A percentile compares a stretch with the other conserved stretches of the same genome.
phyloP scores from a whole-genome alignment of 768 basidiomycete species.

The Hirschioporus abietinus region DNA sequence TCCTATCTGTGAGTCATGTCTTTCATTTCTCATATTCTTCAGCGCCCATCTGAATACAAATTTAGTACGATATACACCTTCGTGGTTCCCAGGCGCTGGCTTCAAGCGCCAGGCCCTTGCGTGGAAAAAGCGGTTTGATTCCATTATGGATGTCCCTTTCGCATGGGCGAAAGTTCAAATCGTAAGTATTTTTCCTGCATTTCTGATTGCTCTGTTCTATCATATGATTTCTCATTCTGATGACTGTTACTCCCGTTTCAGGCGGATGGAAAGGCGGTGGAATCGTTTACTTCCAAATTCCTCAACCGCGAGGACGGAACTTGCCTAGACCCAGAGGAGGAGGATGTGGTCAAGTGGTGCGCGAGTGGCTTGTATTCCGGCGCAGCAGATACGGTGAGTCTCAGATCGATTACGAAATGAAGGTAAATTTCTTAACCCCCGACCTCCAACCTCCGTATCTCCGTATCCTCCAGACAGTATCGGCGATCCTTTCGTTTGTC shows the following conservation, averaged over 20 bases:
- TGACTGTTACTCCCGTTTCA: conserved; percentile 8
- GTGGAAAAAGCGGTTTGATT: conserved; percentile 16
- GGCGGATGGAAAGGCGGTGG: conserved; percentile 21
- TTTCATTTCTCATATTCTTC: not conserved
- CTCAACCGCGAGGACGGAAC: conserved; percentile 21
- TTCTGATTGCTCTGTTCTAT: not conserved
- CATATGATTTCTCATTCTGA: not conserved
- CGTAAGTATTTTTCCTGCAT: conserved; percentile 14
- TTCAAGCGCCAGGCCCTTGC: conserved; percentile 30
- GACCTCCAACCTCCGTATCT: not conserved
- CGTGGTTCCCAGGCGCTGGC: conserved; percentile 38
- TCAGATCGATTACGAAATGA: not conserved
- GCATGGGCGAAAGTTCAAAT: conserved; percentile 29
- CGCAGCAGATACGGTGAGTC: conserved; percentile 35
- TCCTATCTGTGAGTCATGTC: conserved; percentile 28
- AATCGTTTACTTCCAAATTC: conserved; percentile 31
- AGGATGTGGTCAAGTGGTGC: conserved; percentile 26
- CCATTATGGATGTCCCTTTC: conserved; percentile 23
- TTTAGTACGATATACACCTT: conserved; percentile 34
- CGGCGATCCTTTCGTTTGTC: conserved; percentile 15
- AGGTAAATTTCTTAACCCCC: not conserved
- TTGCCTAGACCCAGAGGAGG: conserved; percentile 13
- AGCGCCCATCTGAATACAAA: not conserved
- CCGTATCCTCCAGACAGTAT: conserved; percentile 12
- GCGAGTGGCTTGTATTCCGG: conserved; percentile 26